phyloP scores from a whole-genome alignment of 2,329 filamentous ascomycete species.

The Penicillium crustosum region DNA sequence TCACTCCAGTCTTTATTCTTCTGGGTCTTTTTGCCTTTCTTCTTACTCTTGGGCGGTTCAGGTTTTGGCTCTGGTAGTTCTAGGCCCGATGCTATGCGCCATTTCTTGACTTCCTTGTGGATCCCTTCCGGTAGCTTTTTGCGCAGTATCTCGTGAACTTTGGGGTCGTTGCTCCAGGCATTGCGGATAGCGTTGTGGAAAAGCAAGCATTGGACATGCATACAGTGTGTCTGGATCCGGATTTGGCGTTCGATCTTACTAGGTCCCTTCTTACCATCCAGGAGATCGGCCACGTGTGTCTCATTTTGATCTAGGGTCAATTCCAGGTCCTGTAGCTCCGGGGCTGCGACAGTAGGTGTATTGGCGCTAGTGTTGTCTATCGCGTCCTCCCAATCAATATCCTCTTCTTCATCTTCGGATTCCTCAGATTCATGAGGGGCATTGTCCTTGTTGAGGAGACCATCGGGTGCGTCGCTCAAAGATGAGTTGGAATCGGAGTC shows the following conservation, averaged over 20 bases:
- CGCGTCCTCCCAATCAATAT: constrained; percentile 61
- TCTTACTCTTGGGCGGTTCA: constrained; percentile 43
- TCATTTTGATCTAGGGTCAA: constrained; percentile 63
- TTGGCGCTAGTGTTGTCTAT: constrained; percentile 40
- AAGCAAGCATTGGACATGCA: constrained; percentile 84
- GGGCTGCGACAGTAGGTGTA: constrained; percentile 44
- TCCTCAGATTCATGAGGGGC: neutral
- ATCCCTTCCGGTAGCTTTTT: constrained; percentile 68
- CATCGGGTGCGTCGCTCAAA: constrained; percentile 38
- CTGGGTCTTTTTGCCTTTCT: constrained; percentile 42
- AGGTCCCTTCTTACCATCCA: constrained; percentile 74
- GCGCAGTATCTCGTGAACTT: constrained; percentile 73
- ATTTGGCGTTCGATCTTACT: constrained; percentile 81
- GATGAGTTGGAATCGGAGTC: constrained; percentile 37
- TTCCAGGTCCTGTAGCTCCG: constrained; percentile 67
- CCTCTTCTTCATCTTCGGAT: constrained; percentile 53
- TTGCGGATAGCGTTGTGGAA: constrained; percentile 90
- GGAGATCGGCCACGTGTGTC: constrained; percentile 59
- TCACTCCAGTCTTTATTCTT: constrained; percentile 67
- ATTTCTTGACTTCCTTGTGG: constrained; percentile 71
- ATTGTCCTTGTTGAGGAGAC: constrained; percentile 11
- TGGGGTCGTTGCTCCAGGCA: constrained; percentile 74
- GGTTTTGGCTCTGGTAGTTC: constrained; percentile 46
- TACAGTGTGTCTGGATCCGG: constrained; percentile 74
- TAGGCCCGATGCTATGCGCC: constrained; percentile 68